Evolutionary conservation across 345 rosid species (phyloP).

Genomic region (Eucalyptus pauciflora): DNA sequence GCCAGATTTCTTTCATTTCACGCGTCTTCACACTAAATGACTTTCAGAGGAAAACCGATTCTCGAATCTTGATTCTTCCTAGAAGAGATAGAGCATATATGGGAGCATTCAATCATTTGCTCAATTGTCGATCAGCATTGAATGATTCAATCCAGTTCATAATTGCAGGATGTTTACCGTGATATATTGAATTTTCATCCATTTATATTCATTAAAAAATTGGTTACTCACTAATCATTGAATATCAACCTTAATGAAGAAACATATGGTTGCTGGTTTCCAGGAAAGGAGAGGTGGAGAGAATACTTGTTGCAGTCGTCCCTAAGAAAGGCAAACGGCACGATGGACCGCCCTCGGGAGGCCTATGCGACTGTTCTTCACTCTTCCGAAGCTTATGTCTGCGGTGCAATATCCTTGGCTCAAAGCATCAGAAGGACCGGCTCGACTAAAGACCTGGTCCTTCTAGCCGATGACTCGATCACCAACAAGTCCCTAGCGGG

Average conservation of each 20-base stretch:
- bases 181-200: background rate
- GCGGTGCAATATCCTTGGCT: conserved; percentile 86
- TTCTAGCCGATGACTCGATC: conserved; percentile 52
- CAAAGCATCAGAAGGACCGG: conserved; percentile 56
- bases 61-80: background rate
- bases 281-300: conserved; percentile 19
- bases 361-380: conserved; percentile 87
- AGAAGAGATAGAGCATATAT: background rate
- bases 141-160: background rate
- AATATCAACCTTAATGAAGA: background rate
- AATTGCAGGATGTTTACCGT: background rate
- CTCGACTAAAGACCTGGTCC: conserved; percentile 43
- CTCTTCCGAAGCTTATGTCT: conserved; percentile 78
- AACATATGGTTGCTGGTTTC: background rate
- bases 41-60: background rate
- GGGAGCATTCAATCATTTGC: background rate
- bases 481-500: conserved; percentile 26
- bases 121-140: background rate
- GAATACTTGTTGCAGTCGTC: background rate
- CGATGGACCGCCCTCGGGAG: background rate
- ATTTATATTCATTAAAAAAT: background rate
- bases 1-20: background rate
- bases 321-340: background rate
- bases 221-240: background rate
- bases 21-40: background rate